Evolutionary conservation across 441 rosid species (phyloP).

Genomic region (Geranium incanum): DNA sequence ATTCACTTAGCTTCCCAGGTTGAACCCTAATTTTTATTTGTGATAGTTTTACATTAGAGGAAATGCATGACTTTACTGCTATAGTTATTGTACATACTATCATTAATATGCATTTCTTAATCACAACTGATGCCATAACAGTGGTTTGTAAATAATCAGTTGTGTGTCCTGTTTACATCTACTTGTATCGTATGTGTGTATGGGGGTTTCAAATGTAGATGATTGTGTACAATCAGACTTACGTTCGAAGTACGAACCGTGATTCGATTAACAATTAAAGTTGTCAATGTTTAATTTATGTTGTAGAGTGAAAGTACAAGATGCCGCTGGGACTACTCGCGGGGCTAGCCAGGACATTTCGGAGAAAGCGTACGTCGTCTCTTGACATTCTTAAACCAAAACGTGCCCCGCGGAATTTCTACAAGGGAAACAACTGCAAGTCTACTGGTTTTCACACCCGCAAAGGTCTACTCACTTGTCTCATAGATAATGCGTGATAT

Average conservation of each 20-base stretch:
- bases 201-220: neutral
- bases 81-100: neutral
- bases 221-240: neutral
- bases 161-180: neutral
- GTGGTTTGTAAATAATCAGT: neutral
- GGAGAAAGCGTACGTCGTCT: conserved; percentile 69
- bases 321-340: conserved; percentile 59
- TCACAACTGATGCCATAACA: neutral
- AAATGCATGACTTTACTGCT: neutral
- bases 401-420: conserved; percentile 64
- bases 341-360: conserved; percentile 55
- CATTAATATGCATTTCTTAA: neutral
- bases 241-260: too few relatives aligned
- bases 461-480: conserved; percentile 40
- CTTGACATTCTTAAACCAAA: conserved; percentile 73
- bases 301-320: conserved; percentile 12
- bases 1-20: too few relatives aligned
- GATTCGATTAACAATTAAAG: neutral
- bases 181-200: neutral
- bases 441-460: conserved; percentile 79
- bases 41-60: neutral
- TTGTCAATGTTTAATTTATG: neutral
- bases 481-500: neutral
- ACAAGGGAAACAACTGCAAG: conserved; percentile 76
- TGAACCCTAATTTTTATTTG: too few relatives aligned